Conservation (phyloP, 768 basidiomycete genomes). For the Leccinellum luteum region DNA sequence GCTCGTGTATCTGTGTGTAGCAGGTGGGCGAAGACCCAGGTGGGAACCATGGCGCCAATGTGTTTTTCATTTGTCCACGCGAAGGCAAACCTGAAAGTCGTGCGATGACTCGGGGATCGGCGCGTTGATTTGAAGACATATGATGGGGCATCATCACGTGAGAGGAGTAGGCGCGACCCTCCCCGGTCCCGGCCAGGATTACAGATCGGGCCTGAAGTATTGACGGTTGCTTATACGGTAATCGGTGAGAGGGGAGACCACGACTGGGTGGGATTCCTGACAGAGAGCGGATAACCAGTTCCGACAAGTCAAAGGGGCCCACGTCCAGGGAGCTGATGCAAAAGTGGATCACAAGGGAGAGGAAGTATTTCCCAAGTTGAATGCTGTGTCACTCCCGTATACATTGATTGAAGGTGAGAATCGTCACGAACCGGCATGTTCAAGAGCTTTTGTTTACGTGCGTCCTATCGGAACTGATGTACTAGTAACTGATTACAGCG, state of each 20-base stretch:
- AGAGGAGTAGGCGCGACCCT: not conserved
- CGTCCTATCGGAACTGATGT: not conserved
- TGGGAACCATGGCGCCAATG: not conserved
- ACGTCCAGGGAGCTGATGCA: not conserved
- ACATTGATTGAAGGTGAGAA: not conserved
- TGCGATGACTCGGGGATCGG: not conserved
- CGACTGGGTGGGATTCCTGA: not conserved
- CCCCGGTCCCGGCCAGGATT: not conserved
- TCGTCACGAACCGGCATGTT: not conserved
- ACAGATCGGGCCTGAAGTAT: not conserved
- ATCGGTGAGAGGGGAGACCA: not conserved
- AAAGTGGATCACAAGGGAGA: not conserved
- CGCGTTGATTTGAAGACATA: not conserved
- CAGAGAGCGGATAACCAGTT: not conserved
- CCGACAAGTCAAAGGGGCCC: not conserved
- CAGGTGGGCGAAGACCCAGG: not conserved
- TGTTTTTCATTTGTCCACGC: not conserved
- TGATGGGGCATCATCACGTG: not conserved
- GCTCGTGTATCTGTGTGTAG: not conserved
- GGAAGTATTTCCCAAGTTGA: too few species aligned
- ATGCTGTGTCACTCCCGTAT: not conserved
- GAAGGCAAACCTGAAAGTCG: not conserved
- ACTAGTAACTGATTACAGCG: not conserved
- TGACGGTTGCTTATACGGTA: not conserved
- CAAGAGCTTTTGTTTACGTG: not conserved